Evolutionary conservation across 176 grass and related monocot genomes (phyloP).

Genomic region (Paspalum notatum): DNA sequence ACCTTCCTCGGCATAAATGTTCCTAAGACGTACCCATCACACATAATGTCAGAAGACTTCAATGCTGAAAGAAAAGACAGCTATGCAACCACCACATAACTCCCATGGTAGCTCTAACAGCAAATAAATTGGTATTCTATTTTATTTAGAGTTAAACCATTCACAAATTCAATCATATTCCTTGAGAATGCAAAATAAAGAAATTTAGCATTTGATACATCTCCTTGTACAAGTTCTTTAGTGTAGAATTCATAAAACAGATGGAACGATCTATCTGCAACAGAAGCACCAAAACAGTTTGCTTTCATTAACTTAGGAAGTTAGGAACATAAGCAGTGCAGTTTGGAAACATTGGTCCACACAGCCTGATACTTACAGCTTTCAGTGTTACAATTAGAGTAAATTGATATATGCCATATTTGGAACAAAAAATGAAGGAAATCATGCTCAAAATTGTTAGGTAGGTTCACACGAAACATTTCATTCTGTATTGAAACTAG

Average conservation of each 20-base stretch:
- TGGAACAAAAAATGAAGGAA: slow-evolving; percentile 8
- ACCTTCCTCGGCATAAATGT: slow-evolving; percentile 88
- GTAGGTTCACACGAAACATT: neutral
- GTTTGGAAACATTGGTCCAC: slow-evolving; percentile 5
- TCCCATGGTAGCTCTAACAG: neutral
- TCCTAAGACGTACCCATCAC: slow-evolving; percentile 60
- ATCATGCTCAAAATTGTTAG: neutral
- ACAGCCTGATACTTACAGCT: slow-evolving; percentile 2
- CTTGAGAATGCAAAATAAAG: neutral
- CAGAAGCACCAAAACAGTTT: neutral
- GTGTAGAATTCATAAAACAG: slow-evolving; percentile 4
- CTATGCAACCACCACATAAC: slow-evolving; percentile 9
- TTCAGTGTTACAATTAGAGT: neutral
- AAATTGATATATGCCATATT: slow-evolving; percentile 6
- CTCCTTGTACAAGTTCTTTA: slow-evolving; percentile 4
- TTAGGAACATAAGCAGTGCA: neutral
- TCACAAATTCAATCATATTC: slow-evolving; percentile 7
- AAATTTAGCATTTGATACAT: slow-evolving; percentile 18
- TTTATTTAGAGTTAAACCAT: neutral
- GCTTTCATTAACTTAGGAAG: neutral
- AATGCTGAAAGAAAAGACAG: slow-evolving; percentile 28
- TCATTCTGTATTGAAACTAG: neutral
- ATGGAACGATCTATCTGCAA: neutral
- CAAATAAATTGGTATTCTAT: neutral
- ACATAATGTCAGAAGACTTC: slow-evolving; percentile 11